Evolutionary conservation across 768 basidiomycete species (phyloP).

Genomic region (Crepidotus variabilis): DNA sequence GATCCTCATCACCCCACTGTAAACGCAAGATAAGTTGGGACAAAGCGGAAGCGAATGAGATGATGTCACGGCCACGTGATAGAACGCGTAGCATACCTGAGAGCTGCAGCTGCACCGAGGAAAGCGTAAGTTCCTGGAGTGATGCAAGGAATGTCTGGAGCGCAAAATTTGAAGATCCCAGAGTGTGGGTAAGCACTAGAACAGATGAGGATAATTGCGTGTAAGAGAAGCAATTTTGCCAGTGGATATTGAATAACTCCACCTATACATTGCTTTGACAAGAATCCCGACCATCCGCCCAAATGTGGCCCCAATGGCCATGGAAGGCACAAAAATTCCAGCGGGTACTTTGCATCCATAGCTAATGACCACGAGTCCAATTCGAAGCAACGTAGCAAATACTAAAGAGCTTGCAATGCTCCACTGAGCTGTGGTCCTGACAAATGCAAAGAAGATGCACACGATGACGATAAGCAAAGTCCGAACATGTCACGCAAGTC

Average conservation of each 20-base stretch:
- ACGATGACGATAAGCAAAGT: not conserved
- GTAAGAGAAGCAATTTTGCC: not conserved
- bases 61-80: conserved; percentile 11
- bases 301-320: conserved; percentile 97
- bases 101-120: conserved; percentile 91
- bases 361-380: conserved; percentile 81
- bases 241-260: conserved; percentile 14
- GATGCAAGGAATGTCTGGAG: conserved; percentile 92
- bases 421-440: conserved; percentile 88
- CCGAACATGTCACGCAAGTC: not conserved
- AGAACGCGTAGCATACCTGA: conserved; percentile 54
- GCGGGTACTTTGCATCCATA: conserved; percentile 97
- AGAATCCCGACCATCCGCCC: conserved; percentile 97
- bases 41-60: conserved; percentile 1
- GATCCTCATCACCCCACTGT: conserved; percentile 92
- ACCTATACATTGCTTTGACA: conserved; percentile 91
- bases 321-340: conserved; percentile 97
- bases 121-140: conserved; percentile 99
- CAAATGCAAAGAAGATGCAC: not conserved
- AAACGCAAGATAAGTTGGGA: too few species aligned
- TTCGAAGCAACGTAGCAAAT: conserved; percentile 87
- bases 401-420: conserved; percentile 89
- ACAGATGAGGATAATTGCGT: not conserved
- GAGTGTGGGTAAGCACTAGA: conserved; percentile 77
- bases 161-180: conserved; percentile 87